These are phyloP conservation scores for Chalciporus piperatoides DNA, from an alignment of 1,284 basidiomycete genomes.

Conservation along the genomic window DNA sequence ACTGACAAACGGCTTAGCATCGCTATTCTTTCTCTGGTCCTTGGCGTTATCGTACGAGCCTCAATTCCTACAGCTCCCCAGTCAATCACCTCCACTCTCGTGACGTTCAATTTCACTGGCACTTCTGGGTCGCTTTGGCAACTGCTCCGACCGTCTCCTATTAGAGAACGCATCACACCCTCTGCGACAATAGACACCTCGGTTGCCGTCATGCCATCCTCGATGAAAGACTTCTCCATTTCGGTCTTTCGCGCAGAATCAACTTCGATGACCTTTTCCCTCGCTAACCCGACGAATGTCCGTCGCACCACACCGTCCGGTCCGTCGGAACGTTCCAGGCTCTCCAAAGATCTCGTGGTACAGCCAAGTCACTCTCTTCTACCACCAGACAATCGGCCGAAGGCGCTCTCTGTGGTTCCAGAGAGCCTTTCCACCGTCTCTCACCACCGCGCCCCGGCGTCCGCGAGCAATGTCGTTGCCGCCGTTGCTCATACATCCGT, in stretches of 20 bases:
- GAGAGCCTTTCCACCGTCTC: conserved; percentile 13
- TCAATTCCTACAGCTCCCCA: conserved; percentile 42
- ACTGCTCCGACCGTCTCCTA: conserved; percentile 32
- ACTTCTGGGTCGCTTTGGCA: conserved; percentile 30
- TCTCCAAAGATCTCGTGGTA: conserved; percentile 39
- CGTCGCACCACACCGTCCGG: conserved; percentile 26
- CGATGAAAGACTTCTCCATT: conserved; percentile 53
- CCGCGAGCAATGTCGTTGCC: conserved; percentile 29
- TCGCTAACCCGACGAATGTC: conserved; percentile 17
- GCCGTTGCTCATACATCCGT: conserved; percentile 25
- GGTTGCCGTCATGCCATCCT: conserved; percentile 37
- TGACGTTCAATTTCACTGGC: conserved; percentile 10
- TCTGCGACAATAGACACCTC: conserved; percentile 31
- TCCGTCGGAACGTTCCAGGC: conserved; percentile 34
- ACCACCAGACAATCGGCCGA: conserved; percentile 28
- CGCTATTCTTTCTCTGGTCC: conserved; percentile 61
- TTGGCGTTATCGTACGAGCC: conserved; percentile 60
- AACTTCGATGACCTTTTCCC: conserved; percentile 25
- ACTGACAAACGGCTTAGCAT: conserved; percentile 42
- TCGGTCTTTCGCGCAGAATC: conserved; percentile 43
- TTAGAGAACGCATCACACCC: conserved; percentile 37
- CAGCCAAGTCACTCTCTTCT: conserved; percentile 35
- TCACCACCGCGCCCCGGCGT: conserved; percentile 5
- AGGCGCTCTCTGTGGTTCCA: conserved; percentile 29
- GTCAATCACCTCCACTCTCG: conserved; percentile 17